phyloP scores from a whole-genome alignment of 106 monocot genomes.

The Allium sativum region DNA sequence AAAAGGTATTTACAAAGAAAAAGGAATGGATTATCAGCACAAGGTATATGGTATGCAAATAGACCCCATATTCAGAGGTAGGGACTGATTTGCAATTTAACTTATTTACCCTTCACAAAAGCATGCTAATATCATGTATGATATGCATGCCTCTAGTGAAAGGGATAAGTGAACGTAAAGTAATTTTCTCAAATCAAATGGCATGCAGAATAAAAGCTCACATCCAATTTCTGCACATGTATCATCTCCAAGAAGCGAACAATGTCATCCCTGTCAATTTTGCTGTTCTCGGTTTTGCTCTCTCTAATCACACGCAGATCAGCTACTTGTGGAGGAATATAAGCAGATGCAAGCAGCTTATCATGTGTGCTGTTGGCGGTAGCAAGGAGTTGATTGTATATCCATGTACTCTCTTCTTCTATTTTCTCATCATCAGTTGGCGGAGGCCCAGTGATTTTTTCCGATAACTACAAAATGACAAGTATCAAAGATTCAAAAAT shows the following conservation, averaged over 20 bases:
- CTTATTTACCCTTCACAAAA: too few relatives aligned
- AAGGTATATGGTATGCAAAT: too few relatives aligned
- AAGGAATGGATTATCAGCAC: neutral
- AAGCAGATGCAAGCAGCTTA: conserved; percentile 18
- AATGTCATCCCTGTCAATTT: conserved; percentile 69
- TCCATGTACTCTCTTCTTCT: conserved; percentile 84
- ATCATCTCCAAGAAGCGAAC: conserved; percentile 77
- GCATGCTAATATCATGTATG: too few relatives aligned
- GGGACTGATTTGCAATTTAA: too few relatives aligned
- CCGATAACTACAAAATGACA: conserved; percentile 41
- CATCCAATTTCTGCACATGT: conserved; percentile 78
- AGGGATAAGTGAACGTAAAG: too few relatives aligned
- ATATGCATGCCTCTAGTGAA: neutral
- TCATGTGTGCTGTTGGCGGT: conserved; percentile 14
- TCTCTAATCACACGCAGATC: conserved; percentile 26
- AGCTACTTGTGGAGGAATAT: conserved; percentile 19
- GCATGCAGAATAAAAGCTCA: conserved; percentile 12
- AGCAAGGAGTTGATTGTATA: conserved; percentile 44
- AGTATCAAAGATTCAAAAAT: too few relatives aligned
- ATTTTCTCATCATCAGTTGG: conserved; percentile 72
- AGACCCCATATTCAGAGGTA: too few relatives aligned
- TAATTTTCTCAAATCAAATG: neutral
- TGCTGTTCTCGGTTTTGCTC: conserved; percentile 16
- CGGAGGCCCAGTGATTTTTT: conserved; percentile 72
- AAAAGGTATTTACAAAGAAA: conserved; percentile 66